These are phyloP conservation scores for Erythrobasidium hasegawianum DNA, from an alignment of 1,284 basidiomycete species.

Conservation along the genomic window DNA sequence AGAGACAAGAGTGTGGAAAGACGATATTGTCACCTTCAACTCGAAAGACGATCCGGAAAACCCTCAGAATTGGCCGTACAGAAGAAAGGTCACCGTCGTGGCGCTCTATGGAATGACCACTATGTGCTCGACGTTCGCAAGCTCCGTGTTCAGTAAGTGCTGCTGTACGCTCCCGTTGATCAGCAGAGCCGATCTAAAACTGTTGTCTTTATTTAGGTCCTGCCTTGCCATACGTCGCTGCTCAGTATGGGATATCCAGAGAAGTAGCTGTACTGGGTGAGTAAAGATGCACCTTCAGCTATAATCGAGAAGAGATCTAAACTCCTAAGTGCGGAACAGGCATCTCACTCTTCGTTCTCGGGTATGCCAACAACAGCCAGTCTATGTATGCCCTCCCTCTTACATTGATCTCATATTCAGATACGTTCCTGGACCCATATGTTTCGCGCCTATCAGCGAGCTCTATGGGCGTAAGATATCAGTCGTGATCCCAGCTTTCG, in stretches of 20 bases:
- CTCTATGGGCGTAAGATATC: slow-evolving; percentile 54
- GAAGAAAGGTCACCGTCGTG: slow-evolving; percentile 35
- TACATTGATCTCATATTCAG: slow-evolving; percentile 34
- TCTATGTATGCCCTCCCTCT: not conserved
- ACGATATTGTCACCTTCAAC: slow-evolving; percentile 36
- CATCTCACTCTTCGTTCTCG: slow-evolving; percentile 63
- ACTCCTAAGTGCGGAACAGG: slow-evolving; percentile 47
- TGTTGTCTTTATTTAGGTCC: too few species aligned
- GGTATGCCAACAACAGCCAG: slow-evolving; percentile 50
- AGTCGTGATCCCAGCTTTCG: slow-evolving; percentile 58
- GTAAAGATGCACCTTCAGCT: slow-evolving; percentile 29
- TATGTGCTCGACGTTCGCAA: slow-evolving; percentile 57
- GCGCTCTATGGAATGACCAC: slow-evolving; percentile 40
- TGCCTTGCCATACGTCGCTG: slow-evolving; percentile 57
- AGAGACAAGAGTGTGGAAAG: slow-evolving; percentile 1
- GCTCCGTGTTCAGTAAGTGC: slow-evolving; percentile 70
- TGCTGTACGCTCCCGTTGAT: too few species aligned
- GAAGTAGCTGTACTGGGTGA: slow-evolving; percentile 56
- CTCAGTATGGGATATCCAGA: slow-evolving; percentile 58
- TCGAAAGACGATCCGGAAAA: slow-evolving; percentile 54
- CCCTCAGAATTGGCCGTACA: slow-evolving; percentile 56
- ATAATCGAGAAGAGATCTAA: too few species aligned
- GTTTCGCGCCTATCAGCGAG: slow-evolving; percentile 60
- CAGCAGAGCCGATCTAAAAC: too few species aligned
- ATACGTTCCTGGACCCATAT: slow-evolving; percentile 56